Evolutionary conservation across 2,329 filamentous ascomycete species (phyloP), one percentile per base, ranked within the genome.

Genomic region (Periconia digitata): DNA sequence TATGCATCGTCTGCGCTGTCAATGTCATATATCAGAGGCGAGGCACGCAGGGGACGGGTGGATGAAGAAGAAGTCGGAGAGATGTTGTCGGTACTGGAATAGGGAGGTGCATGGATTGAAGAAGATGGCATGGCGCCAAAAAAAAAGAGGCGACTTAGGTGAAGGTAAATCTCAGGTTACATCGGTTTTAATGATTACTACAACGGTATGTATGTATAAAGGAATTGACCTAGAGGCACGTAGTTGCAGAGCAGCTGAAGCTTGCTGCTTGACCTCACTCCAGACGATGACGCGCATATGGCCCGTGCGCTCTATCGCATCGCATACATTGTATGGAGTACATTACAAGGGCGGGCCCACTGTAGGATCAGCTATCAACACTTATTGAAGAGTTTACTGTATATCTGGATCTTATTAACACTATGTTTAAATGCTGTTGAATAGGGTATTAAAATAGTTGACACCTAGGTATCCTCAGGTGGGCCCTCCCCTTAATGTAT

Each of bases 1-100:
- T 66, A 66, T 2, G 63, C 49, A 18, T 66, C 51, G 13, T 40
- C 38, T n/a, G 10, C 10, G 27, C 27, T 15, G 27, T 32, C 27
- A 32, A 32, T 4, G n/a, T 12, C 27, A 32, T 5, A 12, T 32
- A 32, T 32, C 27, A 13, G 27, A 32, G 27, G 4, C 10, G 27
- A 32, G n/a, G 27, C n/a, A 32, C n/a, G 27, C 27, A 15, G 27
- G 27, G 27, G n/a, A 32, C 27, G 27, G 27, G 27, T 15, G 10
- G 27, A 32, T 15, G 27, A 32, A 4, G n/a, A 15, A 32, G 27
- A 12, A 4, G 10, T 32, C 10, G 5, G 27, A 32, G 27, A 32
- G 10, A 13, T 10, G 27, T 32, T 32, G 27, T 32, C 10, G 12
- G 27, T 15, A 15, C 10, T 32, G 27, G 8, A 32, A 4, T 10